A percentile compares a stretch with the other conserved stretches of the same genome.
These are phyloP conservation scores for Catunica adiposa DNA, from an alignment of 2,329 filamentous ascomycete species.

Conservation along the genomic window DNA sequence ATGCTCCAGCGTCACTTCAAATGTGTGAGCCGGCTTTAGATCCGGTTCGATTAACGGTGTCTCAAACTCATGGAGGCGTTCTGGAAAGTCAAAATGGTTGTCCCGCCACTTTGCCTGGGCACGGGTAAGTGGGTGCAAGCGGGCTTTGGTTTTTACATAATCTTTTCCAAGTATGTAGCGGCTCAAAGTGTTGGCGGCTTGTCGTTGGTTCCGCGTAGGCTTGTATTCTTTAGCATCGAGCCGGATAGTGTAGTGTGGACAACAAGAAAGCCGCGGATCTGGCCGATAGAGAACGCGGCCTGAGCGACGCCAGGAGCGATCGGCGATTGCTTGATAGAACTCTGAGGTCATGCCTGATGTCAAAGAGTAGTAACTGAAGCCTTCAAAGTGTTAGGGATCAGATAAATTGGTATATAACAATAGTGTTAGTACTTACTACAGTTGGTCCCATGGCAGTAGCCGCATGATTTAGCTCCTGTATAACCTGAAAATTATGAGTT, in stretches of 20 bases:
- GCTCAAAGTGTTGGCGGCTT: conserved; percentile 63
- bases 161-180: conserved; percentile 49
- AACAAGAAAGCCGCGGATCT: conserved; percentile 66
- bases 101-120: conserved; percentile 46
- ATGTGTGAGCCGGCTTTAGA: conserved; percentile 47
- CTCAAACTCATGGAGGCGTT: conserved; percentile 56
- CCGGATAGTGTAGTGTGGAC: conserved; percentile 76
- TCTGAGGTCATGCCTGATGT: conserved; percentile 42
- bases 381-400: conserved; percentile 25
- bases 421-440: conserved; percentile 6
- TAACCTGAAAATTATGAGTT: conserved; percentile 5
- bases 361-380: conserved; percentile 55
- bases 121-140: conserved; percentile 48
- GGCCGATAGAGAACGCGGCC: conserved; percentile 59
- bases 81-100: conserved; percentile 48
- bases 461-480: conserved; percentile 2
- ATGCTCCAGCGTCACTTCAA: conserved; percentile 53
- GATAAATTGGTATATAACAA: background rate
- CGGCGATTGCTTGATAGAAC: conserved; percentile 56
- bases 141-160: conserved; percentile 48
- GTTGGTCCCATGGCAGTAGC: conserved; percentile 6
- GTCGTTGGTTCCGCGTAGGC: conserved; percentile 54
- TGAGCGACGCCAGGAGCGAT: conserved; percentile 64
- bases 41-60: conserved; percentile 35
- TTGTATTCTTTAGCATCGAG: conserved; percentile 50